A percentile compares a stretch with the other conserved stretches of the same genome.
Evolutionary conservation across 805 yeast genomes (phyloP).

Genomic region (Wickerhamomyces ciferrii): DNA sequence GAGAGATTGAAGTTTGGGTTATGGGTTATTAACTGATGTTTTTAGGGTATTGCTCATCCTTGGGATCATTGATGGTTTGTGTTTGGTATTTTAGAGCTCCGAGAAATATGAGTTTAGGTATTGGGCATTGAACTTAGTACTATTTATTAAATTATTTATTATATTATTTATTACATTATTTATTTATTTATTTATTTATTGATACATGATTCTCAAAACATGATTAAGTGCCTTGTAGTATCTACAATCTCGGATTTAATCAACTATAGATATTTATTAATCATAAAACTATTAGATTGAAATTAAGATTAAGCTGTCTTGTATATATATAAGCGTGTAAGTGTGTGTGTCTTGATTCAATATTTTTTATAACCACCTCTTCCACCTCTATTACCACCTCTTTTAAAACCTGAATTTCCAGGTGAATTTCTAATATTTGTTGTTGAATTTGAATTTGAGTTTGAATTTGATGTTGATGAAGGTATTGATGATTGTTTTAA

Average conservation of each 20-base stretch:
- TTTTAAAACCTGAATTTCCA: not conserved
- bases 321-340: not conserved
- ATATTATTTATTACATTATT: not conserved
- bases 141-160: too few species aligned
- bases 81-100: not conserved
- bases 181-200: not conserved
- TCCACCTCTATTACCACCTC: constrained; percentile 20
- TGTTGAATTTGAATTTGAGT: constrained; percentile 1
- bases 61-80: constrained; percentile 29
- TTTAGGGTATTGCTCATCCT: constrained; percentile 33
- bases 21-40: constrained; percentile 1
- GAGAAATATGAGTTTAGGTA: not conserved
- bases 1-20: too few species aligned
- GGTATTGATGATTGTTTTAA: not conserved
- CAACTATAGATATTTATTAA: too few species aligned
- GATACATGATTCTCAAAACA: too few species aligned
- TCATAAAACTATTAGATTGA: too few species aligned
- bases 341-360: too few species aligned
- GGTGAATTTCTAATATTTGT: constrained; percentile 5
- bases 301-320: not conserved
- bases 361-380: constrained; percentile 20
- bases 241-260: too few species aligned
- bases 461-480: not conserved
- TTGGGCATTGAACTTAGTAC: not conserved
- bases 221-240: too few species aligned